A percentile compares a stretch with the other conserved stretches of the same genome.
Conservation (phyloP, 371 early-diverging fungal genomes). For the Gilbertella persicaria region DNA sequence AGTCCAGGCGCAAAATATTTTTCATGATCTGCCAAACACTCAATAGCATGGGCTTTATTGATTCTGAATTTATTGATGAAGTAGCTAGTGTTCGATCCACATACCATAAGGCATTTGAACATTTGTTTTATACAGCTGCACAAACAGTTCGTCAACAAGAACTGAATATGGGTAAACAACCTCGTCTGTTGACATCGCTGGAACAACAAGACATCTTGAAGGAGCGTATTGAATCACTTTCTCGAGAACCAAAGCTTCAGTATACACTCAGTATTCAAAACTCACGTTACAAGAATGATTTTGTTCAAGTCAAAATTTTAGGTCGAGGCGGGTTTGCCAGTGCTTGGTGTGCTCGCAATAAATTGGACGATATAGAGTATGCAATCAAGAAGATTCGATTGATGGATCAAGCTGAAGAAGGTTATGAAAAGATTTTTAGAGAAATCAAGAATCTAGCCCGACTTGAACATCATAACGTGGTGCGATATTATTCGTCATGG, state of each 20-base stretch:
- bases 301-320: slow-evolving; percentile 72
- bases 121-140: slow-evolving; percentile 78
- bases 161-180: slow-evolving; percentile 7
- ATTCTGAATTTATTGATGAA: slow-evolving; percentile 77
- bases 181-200: slow-evolving; percentile 14
- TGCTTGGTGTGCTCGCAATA: slow-evolving; percentile 78
- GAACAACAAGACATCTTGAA: slow-evolving; percentile 11
- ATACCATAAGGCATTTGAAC: slow-evolving; percentile 81
- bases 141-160: slow-evolving; percentile 54
- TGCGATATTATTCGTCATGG: slow-evolving; percentile 95
- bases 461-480: slow-evolving; percentile 87
- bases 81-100: slow-evolving; percentile 77
- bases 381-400: slow-evolving; percentile 87
- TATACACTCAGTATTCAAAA: slow-evolving; percentile 46
- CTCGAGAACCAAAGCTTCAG: slow-evolving; percentile 8
- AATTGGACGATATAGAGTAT: slow-evolving; percentile 83
- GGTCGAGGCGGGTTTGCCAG: slow-evolving; percentile 96
- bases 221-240: slow-evolving; percentile 2
- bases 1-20: slow-evolving; percentile 79
- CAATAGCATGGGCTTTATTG: slow-evolving; percentile 72
- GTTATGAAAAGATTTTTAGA: slow-evolving; percentile 78
- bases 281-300: slow-evolving; percentile 85
- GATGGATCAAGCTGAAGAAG: slow-evolving; percentile 36
- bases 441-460: slow-evolving; percentile 91
- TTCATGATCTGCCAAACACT: slow-evolving; percentile 70